phyloP scores from a whole-genome alignment of 345 rosid genomes.

The Pistacia vera region DNA sequence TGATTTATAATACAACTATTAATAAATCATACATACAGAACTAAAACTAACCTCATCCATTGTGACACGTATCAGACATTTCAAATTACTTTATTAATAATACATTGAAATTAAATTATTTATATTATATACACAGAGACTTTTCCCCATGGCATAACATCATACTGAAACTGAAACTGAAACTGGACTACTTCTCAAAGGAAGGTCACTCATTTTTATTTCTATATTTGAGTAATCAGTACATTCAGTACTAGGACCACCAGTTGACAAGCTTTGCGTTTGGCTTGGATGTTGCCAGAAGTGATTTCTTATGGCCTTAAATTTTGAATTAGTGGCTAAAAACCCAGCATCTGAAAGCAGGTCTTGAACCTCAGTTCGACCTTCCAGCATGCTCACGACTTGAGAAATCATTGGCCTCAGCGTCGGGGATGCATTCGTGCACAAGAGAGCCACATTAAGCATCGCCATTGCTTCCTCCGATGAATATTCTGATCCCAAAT shows the following conservation, averaged over 20 bases:
- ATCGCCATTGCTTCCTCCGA: slow-evolving; percentile 73
- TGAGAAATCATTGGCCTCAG: slow-evolving; percentile 92
- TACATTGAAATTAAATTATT: too few relatives aligned
- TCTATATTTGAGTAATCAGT: slow-evolving; percentile 29
- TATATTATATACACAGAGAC: too few relatives aligned
- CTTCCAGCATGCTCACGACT: slow-evolving; percentile 83
- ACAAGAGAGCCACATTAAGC: slow-evolving; percentile 76
- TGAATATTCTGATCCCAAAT: slow-evolving; percentile 51
- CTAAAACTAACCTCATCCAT: too few relatives aligned
- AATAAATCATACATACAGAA: too few relatives aligned
- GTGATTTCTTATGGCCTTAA: slow-evolving; percentile 68
- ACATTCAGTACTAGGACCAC: slow-evolving; percentile 30
- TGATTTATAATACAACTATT: too few relatives aligned
- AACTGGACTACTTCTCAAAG: slow-evolving; percentile 30
- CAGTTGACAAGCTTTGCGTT: slow-evolving; percentile 47
- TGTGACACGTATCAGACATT: too few relatives aligned
- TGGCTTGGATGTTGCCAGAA: slow-evolving; percentile 78
- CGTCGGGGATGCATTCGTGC: slow-evolving; percentile 82
- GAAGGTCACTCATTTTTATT: slow-evolving; percentile 35
- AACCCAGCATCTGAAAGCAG: slow-evolving; percentile 73
- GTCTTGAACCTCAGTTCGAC: slow-evolving; percentile 69
- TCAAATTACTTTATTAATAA: too few relatives aligned
- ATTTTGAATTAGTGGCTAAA: slow-evolving; percentile 61
- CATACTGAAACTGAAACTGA: not conserved
- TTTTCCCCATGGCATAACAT: not conserved